Conservation (phyloP, 352 stramenopile genomes). For the Phytophthora pinifolia region DNA sequence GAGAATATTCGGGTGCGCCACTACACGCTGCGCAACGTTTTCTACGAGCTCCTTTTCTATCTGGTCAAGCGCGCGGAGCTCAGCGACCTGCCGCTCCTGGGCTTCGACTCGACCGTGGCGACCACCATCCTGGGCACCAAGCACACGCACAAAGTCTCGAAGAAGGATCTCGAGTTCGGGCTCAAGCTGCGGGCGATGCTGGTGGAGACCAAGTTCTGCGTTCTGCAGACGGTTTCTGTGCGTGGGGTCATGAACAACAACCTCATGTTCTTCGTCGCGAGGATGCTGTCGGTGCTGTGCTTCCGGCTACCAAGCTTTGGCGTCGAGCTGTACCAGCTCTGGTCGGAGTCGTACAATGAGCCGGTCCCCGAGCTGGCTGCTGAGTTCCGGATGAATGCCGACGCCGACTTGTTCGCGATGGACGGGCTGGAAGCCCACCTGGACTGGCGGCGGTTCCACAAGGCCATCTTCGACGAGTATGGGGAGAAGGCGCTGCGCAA, state of each 20-base stretch:
- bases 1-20: conserved; percentile 91
- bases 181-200: conserved; percentile 88
- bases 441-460: conserved; percentile 90
- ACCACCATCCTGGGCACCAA: conserved; percentile 68
- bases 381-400: conserved; percentile 82
- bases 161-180: conserved; percentile 82
- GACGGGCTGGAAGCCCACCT: conserved; percentile 86
- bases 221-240: conserved; percentile 86
- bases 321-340: conserved; percentile 87
- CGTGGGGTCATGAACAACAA: conserved; percentile 92
- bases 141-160: conserved; percentile 71
- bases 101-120: conserved; percentile 78
- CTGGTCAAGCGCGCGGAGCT: conserved; percentile 86
- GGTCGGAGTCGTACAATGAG: conserved; percentile 85
- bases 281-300: conserved; percentile 87
- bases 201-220: conserved; percentile 88
- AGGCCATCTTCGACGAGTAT: conserved; percentile 85
- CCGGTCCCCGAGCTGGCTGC: conserved; percentile 69
- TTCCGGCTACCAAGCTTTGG: conserved; percentile 87
- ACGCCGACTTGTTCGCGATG: conserved; percentile 88
- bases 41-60: conserved; percentile 90
- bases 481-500: conserved; percentile 84
- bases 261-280: conserved; percentile 89
- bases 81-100: conserved; percentile 79
- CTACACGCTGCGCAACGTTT: conserved; percentile 88